phyloP scores from a whole-genome alignment of 2,329 filamentous ascomycete genomes.

The Periconia sp. region DNA sequence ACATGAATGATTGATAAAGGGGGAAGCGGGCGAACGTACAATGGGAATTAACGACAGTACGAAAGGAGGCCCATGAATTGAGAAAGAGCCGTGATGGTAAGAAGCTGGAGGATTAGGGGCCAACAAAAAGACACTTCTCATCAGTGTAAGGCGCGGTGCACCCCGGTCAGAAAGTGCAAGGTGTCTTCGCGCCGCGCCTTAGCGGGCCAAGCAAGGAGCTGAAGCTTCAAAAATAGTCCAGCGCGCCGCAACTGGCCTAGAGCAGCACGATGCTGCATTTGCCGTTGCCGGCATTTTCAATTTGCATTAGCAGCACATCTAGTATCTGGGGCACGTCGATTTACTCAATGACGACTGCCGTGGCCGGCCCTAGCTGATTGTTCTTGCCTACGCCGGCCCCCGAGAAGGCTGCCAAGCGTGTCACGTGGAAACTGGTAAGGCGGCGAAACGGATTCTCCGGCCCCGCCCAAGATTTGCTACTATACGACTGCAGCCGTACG shows the following conservation, averaged over 20 bases:
- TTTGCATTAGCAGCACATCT: too few relatives aligned
- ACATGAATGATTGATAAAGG: too few relatives aligned
- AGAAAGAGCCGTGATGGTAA: conserved; percentile 22
- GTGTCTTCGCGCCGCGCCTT: conserved; percentile 23
- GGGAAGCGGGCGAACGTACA: conserved; percentile 8
- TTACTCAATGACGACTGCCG: too few relatives aligned
- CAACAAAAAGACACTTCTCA: conserved; percentile 8
- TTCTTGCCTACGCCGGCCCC: too few relatives aligned
- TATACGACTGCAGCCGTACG: too few relatives aligned
- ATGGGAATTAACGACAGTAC: conserved; percentile 41
- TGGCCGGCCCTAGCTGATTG: too few relatives aligned
- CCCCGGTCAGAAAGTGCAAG: conserved; percentile 40
- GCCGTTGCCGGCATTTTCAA: too few relatives aligned
- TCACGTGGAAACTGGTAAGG: conserved; percentile 8
- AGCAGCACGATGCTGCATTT: too few relatives aligned
- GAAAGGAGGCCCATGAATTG: conserved; percentile 36
- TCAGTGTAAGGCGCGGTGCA: conserved; percentile 26
- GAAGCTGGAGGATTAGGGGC: conserved; percentile 19
- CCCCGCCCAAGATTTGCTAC: neutral
- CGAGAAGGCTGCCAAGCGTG: too few relatives aligned
- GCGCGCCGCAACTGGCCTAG: conserved; percentile 3
- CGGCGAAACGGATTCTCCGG: conserved; percentile 2
- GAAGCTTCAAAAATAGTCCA: conserved; percentile 22
- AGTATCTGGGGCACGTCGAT: too few relatives aligned
- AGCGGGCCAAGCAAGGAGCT: conserved; percentile 24